Conservation (phyloP, 2,329 filamentous ascomycete genomes). For the Colletotrichum lentis region DNA sequence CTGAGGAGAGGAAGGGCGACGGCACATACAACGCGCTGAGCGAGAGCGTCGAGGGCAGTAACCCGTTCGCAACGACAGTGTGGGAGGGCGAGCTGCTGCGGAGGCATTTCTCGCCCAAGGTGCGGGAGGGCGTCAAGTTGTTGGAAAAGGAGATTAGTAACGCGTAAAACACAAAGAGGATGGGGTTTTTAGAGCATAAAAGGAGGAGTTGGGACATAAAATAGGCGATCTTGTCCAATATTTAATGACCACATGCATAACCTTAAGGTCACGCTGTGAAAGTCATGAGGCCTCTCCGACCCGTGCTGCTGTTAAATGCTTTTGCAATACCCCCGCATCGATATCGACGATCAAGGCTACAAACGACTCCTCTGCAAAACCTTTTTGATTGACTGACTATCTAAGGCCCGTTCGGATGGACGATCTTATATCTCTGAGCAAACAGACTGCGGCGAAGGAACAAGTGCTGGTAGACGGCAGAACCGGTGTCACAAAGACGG, state of each 20-base stretch:
- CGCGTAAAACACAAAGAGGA: slow-evolving; percentile 16
- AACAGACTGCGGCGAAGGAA: background rate
- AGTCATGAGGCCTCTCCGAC: background rate
- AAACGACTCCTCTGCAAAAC: background rate
- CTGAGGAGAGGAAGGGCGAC: slow-evolving; percentile 91
- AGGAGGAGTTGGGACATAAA: slow-evolving; percentile 30
- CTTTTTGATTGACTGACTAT: slow-evolving; percentile 7
- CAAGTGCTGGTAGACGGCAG: background rate
- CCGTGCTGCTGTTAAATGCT: background rate
- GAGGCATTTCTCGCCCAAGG: slow-evolving; percentile 85
- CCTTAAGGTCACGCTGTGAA: background rate
- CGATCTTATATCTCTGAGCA: background rate
- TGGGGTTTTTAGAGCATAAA: background rate
- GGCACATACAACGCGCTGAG: slow-evolving; percentile 81
- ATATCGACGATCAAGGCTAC: background rate
- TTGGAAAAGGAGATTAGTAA: slow-evolving; percentile 70
- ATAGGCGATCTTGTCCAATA: background rate
- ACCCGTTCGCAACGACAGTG: slow-evolving; percentile 87
- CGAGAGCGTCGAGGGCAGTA: slow-evolving; percentile 81
- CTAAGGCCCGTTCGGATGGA: background rate
- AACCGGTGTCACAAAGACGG: background rate
- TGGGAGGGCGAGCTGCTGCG: slow-evolving; percentile 93
- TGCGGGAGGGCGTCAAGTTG: slow-evolving; percentile 76
- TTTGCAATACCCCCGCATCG: background rate
- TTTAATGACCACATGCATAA: background rate